Base-by-base conservation (phyloP, 768 basidiomycete species). In the Suillus bovinus region DNA sequence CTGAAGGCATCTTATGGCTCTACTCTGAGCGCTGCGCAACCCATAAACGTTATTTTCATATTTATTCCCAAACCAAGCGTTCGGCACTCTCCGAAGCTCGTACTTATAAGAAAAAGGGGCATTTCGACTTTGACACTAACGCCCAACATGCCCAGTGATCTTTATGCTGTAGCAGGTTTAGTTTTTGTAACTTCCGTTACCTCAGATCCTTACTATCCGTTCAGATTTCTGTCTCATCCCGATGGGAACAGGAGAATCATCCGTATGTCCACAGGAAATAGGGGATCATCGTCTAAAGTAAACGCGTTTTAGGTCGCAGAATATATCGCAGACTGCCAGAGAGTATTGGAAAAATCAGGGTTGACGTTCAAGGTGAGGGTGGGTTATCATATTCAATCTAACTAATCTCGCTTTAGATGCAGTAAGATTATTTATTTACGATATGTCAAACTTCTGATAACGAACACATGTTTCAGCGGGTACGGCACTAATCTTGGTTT, bases 401-500 rank as follows among this genome's bases (percentile, higher is more conserved):
- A 41, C 34, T 1, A 13, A 10, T 44, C 41, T 33, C 22, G 38
- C 24, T 56, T 27, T 59, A 79, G 78, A 76, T 77, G 77, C 78
- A 79, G 78, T 79, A 68, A 71, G 76, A 55, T 44, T 39, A 24
- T 58, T 16, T 39, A 58, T 31, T 22, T 41, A 44, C n/a, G n/a
- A n/a, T 64, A 59, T 49, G 50, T 36, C 87, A 72, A 82, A 83
- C 74, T 16, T 44, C 46, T 50, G 52, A 71, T 33, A 70, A 56
- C 13, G 22, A n/a, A 50, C 38, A 34, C 42, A 29, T 58, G 31
- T 38, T 33, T 17, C 64, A 94, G 93, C 68, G 93, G 93, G 6
- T 97, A 96, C 69, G 95, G 95, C 24, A 97, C 96, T 1, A 96
- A 96, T 71, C 69, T 96, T 44, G 93, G 91, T 83, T 66, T 49